phyloP scores from a whole-genome alignment of 768 basidiomycete genomes.

The Tricholoma matsutake region DNA sequence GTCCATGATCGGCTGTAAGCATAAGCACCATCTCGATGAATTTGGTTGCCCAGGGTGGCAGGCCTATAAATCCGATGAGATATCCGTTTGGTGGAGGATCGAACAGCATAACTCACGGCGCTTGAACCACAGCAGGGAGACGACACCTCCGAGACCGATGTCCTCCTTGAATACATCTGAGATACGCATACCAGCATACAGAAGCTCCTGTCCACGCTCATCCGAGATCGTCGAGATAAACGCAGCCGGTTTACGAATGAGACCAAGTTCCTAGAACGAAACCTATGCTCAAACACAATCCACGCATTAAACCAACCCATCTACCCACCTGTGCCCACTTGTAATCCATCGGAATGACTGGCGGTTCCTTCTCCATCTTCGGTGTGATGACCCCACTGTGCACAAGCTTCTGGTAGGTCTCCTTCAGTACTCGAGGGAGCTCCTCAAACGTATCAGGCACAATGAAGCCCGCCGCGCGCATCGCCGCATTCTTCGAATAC shows the following conservation, averaged over 20 bases:
- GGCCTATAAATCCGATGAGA: constrained; percentile 28
- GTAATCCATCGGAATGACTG: constrained; percentile 99
- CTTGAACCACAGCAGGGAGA: constrained; percentile 97
- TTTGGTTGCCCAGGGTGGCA: constrained; percentile 93
- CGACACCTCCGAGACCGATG: constrained; percentile 95
- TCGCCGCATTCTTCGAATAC: constrained; percentile 94
- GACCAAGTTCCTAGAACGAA: constrained; percentile 69
- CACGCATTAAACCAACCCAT: not conserved
- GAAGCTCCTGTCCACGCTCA: constrained; percentile 96
- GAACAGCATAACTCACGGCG: constrained; percentile 48
- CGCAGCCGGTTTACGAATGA: constrained; percentile 97
- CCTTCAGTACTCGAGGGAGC: constrained; percentile 79
- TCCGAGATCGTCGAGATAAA: constrained; percentile 99
- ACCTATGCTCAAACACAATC: not conserved
- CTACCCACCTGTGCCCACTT: constrained; percentile 84
- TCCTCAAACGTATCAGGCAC: constrained; percentile 98
- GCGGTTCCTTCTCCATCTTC: constrained; percentile 81
- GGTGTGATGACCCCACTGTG: constrained; percentile 61
- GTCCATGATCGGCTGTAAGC: constrained; percentile 98
- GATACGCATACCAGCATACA: constrained; percentile 99
- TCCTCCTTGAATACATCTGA: constrained; percentile 98
- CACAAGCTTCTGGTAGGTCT: constrained; percentile 84
- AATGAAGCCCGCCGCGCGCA: constrained; percentile 93
- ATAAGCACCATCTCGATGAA: constrained; percentile 99
- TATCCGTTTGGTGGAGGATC: not conserved